A percentile compares a stretch with the other conserved stretches of the same genome.
These are phyloP conservation scores for Russula ochroleuca DNA, from an alignment of 768 basidiomycete species.

Conservation along the genomic window DNA sequence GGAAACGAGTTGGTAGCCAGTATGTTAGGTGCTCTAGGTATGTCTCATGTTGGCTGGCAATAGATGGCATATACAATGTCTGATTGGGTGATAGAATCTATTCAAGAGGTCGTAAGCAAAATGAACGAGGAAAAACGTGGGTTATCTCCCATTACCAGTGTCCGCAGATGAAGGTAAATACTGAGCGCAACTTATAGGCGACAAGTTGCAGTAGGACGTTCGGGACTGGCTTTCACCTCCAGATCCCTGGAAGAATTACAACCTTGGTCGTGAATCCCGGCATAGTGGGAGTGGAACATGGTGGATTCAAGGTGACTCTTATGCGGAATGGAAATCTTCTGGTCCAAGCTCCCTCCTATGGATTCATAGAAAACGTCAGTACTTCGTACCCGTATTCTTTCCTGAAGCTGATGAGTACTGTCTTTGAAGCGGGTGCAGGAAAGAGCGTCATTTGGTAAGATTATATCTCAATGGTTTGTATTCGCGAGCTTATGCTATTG, in stretches of 20 bases:
- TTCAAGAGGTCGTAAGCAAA: neutral
- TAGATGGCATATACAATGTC: neutral
- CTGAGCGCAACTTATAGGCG: neutral
- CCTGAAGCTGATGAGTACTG: neutral
- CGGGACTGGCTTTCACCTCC: conserved; percentile 10
- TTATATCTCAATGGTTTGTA: neutral
- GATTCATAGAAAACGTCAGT: conserved; percentile 11
- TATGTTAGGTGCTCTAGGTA: neutral
- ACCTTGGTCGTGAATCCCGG: neutral
- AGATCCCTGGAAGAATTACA: conserved; percentile 8
- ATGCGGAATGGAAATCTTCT: neutral
- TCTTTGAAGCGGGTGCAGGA: neutral
- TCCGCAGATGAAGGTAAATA: neutral
- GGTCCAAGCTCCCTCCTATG: neutral
- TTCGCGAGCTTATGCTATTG: neutral
- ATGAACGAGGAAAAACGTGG: neutral
- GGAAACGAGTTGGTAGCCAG: neutral
- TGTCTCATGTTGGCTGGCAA: neutral
- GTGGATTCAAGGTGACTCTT: neutral
- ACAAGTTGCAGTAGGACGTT: neutral
- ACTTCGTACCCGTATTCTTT: neutral
- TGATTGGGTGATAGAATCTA: neutral
- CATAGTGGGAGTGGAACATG: neutral
- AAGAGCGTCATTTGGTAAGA: conserved; percentile 5
- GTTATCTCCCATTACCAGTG: neutral